Conservation (phyloP, 192 early-diverging fungal species). For the Allomyces arbusculus region DNA sequence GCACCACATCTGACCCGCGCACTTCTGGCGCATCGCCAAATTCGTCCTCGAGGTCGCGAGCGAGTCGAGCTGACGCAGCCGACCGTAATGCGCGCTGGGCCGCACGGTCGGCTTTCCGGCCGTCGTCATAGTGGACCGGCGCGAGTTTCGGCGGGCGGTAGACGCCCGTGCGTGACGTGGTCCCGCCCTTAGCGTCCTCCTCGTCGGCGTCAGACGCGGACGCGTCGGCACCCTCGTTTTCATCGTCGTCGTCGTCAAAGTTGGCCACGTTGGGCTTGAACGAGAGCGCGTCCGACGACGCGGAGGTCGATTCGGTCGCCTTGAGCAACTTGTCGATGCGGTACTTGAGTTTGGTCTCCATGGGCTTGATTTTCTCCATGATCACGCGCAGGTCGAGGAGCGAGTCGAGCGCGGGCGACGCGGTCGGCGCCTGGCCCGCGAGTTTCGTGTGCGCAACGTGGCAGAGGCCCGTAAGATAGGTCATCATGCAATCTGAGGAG, state of each 20-base stretch:
- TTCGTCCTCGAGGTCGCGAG: conserved; percentile 62
- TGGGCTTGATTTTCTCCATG: conserved; percentile 81
- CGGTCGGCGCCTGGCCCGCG: conserved; percentile 37
- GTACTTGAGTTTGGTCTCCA: conserved; percentile 86
- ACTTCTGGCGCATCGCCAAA: conserved; percentile 74
- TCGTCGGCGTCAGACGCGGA: background rate
- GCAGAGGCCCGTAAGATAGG: conserved; percentile 63
- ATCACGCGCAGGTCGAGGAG: conserved; percentile 64
- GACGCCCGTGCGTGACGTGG: conserved; percentile 25
- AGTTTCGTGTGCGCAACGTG: conserved; percentile 61
- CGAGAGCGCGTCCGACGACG: conserved; percentile 51
- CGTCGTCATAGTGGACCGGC: conserved; percentile 69
- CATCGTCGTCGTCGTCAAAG: conserved; percentile 22
- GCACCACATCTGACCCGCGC: conserved; percentile 46
- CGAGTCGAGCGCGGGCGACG: conserved; percentile 36
- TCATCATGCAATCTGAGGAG: conserved; percentile 37
- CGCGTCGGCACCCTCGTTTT: conserved; percentile 8
- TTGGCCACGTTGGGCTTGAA: conserved; percentile 77
- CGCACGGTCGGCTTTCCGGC: conserved; percentile 3
- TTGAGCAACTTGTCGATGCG: conserved; percentile 89
- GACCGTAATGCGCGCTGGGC: too few species aligned
- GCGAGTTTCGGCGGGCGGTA: conserved; percentile 71
- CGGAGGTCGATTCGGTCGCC: conserved; percentile 18
- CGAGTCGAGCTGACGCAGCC: conserved; percentile 46
- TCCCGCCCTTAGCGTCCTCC: conserved; percentile 11